Conservation (phyloP, 345 rosid species). For the Lepidium aucheri region DNA sequence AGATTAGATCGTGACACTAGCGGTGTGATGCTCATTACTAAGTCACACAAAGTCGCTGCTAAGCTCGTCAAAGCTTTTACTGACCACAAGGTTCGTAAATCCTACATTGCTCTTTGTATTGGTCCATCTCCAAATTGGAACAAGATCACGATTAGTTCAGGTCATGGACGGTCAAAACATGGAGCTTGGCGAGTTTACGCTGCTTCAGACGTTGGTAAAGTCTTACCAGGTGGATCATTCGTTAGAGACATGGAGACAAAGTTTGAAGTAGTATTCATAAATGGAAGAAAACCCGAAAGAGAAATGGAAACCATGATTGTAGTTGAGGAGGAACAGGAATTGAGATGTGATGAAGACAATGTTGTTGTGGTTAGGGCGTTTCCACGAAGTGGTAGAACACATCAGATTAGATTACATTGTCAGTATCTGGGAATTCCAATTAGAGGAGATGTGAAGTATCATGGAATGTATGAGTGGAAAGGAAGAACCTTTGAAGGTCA, state of each 20-base stretch:
- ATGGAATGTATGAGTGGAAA: conserved; percentile 71
- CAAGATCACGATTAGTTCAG: conserved; percentile 59
- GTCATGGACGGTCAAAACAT: conserved; percentile 88
- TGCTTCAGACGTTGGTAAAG: conserved; percentile 58
- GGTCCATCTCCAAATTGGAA: conserved; percentile 64
- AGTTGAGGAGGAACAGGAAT: conserved; percentile 39
- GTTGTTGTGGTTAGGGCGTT: conserved; percentile 70
- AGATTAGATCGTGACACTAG: conserved; percentile 92
- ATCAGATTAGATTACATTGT: conserved; percentile 89
- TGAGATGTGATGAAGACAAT: conserved; percentile 14
- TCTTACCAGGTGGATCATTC: conserved; percentile 71
- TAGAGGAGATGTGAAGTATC: conserved; percentile 81
- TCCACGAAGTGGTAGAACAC: conserved; percentile 83
- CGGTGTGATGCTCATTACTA: conserved; percentile 77
- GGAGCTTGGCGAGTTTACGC: conserved; percentile 83
- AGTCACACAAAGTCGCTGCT: conserved; percentile 78
- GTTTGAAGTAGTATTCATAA: conserved; percentile 58
- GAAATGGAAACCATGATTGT: conserved; percentile 22
- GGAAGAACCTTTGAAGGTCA: conserved; percentile 52
- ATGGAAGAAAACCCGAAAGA: conserved; percentile 26
- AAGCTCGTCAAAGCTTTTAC: conserved; percentile 82
- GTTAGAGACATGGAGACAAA: conserved; percentile 86
- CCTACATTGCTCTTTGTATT: conserved; percentile 65
- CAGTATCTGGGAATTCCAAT: conserved; percentile 77
- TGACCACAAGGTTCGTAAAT: conserved; percentile 58